A percentile compares a stretch with the other conserved stretches of the same genome.
phyloP scores from a whole-genome alignment of 176 grass and related monocot genomes.

The Zizania latifolia region DNA sequence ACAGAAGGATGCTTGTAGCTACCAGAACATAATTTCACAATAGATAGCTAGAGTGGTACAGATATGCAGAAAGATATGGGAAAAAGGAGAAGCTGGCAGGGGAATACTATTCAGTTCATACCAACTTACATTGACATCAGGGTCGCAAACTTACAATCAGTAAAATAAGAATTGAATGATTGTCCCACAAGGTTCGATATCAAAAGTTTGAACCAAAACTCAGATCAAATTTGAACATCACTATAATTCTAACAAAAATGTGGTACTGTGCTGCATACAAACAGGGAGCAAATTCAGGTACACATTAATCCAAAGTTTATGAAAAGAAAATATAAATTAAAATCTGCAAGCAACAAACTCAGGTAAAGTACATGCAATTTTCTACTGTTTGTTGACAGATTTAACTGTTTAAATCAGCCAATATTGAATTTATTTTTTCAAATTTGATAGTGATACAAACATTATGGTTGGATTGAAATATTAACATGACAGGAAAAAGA shows the following conservation, averaged over 20 bases:
- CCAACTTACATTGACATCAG: neutral
- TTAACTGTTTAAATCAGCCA: neutral
- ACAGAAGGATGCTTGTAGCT: neutral
- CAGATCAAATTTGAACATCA: neutral
- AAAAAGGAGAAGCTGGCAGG: neutral
- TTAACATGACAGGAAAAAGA: neutral
- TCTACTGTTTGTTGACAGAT: neutral
- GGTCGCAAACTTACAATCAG: neutral
- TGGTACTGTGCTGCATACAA: neutral
- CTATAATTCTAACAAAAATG: neutral
- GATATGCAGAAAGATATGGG: neutral
- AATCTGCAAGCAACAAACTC: neutral
- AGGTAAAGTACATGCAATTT: neutral
- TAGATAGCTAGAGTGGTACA: neutral
- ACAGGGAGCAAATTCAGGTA: neutral
- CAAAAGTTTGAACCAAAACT: neutral
- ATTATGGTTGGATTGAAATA: neutral
- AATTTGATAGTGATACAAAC: neutral
- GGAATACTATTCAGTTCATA: neutral
- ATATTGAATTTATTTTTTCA: neutral
- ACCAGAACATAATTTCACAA: neutral
- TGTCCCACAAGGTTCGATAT: neutral
- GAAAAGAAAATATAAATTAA: neutral
- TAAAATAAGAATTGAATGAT: neutral
- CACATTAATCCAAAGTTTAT: neutral